These are phyloP conservation scores for Rutidosis leptorrhynchoides DNA, from an alignment of 129 eudicot species.

Conservation along the genomic window DNA sequence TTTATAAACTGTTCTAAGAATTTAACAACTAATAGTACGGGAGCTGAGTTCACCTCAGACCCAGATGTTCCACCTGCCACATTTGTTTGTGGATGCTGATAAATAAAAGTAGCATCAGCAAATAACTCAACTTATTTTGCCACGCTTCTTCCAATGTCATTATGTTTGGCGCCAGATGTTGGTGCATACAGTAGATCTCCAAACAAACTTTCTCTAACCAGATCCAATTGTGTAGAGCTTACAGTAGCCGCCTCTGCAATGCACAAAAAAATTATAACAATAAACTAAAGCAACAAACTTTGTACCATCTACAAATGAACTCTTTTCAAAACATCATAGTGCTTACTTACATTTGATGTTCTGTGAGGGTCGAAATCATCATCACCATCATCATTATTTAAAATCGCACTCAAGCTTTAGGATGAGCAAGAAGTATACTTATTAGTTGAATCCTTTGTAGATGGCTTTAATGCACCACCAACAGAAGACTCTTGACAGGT, in stretches of 20 bases:
- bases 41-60: constrained; percentile 41
- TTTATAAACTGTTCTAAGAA: background rate
- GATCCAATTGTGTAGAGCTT: constrained; percentile 68
- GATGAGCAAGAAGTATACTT: constrained; percentile 47
- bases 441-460: constrained; percentile 37
- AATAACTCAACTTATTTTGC: constrained; percentile 83
- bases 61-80: constrained; percentile 36
- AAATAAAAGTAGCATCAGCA: constrained; percentile 95
- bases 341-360: constrained; percentile 73
- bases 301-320: background rate
- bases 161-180: constrained; percentile 45
- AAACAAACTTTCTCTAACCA: constrained; percentile 64
- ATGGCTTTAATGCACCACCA: constrained; percentile 40
- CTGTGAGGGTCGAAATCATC: constrained; percentile 99
- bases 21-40: too few species aligned
- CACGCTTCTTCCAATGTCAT: constrained; percentile 33
- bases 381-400: constrained; percentile 68
- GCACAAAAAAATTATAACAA: constrained; percentile 5
- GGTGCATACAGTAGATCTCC: constrained; percentile 84
- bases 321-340: constrained; percentile 1
- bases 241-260: constrained; percentile 68
- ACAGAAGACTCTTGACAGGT: constrained; percentile 49
- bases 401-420: constrained; percentile 36
- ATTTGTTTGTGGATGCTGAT: constrained; percentile 69
- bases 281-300: background rate